phyloP scores from a whole-genome alignment of 768 basidiomycete species.

The Kwoniella newhampshirensis region DNA sequence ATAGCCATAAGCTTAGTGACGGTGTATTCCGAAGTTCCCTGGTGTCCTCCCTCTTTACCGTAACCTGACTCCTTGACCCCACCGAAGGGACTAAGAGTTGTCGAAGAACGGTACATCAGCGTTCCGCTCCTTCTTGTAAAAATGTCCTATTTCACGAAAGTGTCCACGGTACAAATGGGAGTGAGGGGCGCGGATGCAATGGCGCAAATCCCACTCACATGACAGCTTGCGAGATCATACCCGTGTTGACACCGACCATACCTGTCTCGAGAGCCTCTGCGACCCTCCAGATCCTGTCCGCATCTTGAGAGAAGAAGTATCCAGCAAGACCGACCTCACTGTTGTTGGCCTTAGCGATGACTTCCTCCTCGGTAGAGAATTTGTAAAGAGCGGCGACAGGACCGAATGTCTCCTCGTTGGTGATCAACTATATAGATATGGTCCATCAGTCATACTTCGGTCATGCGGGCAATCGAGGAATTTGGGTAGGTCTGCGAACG shows the following conservation, averaged over 20 bases:
- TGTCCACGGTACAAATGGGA: background rate
- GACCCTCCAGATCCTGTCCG: conserved; percentile 88
- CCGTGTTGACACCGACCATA: conserved; percentile 60
- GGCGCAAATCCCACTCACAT: no score
- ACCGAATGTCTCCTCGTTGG: conserved; percentile 90
- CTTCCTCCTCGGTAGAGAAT: conserved; percentile 93
- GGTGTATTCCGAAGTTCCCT: conserved; percentile 78
- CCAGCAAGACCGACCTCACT: conserved; percentile 84
- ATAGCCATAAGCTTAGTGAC: conserved; percentile 38
- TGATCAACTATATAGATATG: conserved; percentile 55
- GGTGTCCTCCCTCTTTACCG: conserved; percentile 77
- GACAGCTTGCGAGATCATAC: conserved; percentile 46
- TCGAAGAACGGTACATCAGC: no score
- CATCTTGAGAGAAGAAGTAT: conserved; percentile 85
- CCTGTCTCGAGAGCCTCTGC: conserved; percentile 93
- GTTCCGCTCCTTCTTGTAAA: background rate
- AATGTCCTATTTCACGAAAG: background rate
- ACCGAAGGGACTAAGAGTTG: conserved; percentile 32
- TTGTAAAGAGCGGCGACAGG: conserved; percentile 63
- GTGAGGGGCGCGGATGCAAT: no score
- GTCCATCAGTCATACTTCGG: conserved; percentile 10
- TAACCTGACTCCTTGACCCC: conserved; percentile 69
- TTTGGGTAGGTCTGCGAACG: background rate
- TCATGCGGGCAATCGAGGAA: background rate
- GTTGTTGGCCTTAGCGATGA: conserved; percentile 71